phyloP scores from a whole-genome alignment of 2,329 filamentous ascomycete species.

The Diplodia corticola region DNA sequence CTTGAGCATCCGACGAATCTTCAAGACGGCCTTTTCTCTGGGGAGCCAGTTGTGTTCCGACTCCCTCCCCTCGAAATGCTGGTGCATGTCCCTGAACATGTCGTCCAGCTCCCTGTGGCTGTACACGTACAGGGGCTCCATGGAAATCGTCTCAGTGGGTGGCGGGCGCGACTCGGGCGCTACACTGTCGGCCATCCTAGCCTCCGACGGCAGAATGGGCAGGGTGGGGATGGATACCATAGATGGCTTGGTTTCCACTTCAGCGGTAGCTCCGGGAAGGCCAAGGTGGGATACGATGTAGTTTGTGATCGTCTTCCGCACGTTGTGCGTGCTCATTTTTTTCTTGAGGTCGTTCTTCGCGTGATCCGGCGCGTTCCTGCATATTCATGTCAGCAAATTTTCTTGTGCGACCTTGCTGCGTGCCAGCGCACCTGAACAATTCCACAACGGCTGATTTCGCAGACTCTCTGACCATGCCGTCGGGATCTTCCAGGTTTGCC shows the following conservation, averaged over 20 bases:
- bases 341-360: constrained; percentile 88
- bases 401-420: not conserved
- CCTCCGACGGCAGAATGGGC: constrained; percentile 42
- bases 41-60: constrained; percentile 88
- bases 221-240: constrained; percentile 41
- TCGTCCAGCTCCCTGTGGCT: constrained; percentile 88
- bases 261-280: constrained; percentile 45
- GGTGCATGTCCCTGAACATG: constrained; percentile 76
- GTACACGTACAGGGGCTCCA: constrained; percentile 82
- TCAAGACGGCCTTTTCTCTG: constrained; percentile 77
- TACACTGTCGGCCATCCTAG: constrained; percentile 46
- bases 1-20: constrained; percentile 73
- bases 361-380: constrained; percentile 71
- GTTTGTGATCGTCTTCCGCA: constrained; percentile 80
- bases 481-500: constrained; percentile 85
- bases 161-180: constrained; percentile 55
- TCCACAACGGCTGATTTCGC: constrained; percentile 84
- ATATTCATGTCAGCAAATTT: not conserved
- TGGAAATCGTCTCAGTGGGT: constrained; percentile 65
- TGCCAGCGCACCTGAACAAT: constrained; percentile 66
- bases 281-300: constrained; percentile 76
- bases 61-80: constrained; percentile 82
- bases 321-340: constrained; percentile 79
- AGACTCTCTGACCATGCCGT: constrained; percentile 80
- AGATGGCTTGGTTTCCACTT: constrained; percentile 40